phyloP scores from a whole-genome alignment of 192 early-diverging fungal genomes.

The Jimgerdemannia flammicorona region DNA sequence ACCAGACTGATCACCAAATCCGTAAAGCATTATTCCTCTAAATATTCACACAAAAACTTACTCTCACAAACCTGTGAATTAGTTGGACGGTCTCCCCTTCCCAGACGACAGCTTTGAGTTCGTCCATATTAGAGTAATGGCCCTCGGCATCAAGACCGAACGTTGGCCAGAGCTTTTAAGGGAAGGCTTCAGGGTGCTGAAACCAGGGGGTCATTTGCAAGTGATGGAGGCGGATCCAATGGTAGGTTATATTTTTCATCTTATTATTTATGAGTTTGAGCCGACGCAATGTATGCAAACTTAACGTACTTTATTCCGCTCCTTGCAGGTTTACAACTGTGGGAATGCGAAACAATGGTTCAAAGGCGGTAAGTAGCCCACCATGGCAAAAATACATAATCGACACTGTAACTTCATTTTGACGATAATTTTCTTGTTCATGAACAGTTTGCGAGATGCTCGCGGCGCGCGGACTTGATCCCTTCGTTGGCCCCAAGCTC shows the following conservation, averaged over 20 bases:
- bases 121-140: constrained; percentile 23
- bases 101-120: constrained; percentile 25
- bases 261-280: too few species aligned
- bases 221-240: constrained; percentile 21
- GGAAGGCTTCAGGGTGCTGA: constrained; percentile 18
- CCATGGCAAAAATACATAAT: background rate
- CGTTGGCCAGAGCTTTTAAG: constrained; percentile 15
- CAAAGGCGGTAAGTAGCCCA: background rate
- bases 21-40: too few species aligned
- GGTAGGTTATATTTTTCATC: constrained; percentile 7
- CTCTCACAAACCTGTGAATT: background rate
- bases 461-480: background rate
- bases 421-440: background rate
- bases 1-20: background rate
- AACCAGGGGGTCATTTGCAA: constrained; percentile 25
- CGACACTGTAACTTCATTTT: background rate
- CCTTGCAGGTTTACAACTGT: background rate
- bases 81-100: constrained; percentile 13
- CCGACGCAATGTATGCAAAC: too few species aligned
- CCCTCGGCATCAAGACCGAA: constrained; percentile 5
- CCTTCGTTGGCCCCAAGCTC: background rate
- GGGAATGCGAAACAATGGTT: background rate
- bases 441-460: background rate
- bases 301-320: background rate
- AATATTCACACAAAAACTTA: too few species aligned